Base-by-base conservation (phyloP, 192 early-diverging fungal species). In the Entophlyctis helioformis region DNA sequence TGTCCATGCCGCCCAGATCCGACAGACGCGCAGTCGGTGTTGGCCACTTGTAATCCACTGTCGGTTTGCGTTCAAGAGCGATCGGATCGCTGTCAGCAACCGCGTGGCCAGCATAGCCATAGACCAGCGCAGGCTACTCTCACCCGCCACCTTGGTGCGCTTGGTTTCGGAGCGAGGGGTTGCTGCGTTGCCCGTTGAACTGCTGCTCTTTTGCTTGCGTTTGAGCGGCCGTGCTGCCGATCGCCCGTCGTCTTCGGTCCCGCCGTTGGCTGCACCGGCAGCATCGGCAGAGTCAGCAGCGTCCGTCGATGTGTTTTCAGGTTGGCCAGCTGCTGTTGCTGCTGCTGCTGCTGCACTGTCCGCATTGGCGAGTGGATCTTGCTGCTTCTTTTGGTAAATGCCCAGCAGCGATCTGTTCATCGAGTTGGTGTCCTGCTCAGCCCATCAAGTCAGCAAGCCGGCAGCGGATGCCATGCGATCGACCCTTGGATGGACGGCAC, bases 1-100 rank as follows among this genome's bases (percentile, higher is more conserved):
- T 39, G 39, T 96, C 95, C 23, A 98, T 82, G 1, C 95, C 95
- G 56, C 87, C 95, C 28, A 98, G 56, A 63, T 94, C 86, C 15
- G 65, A 55, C 21, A 95, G 65, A 31, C 74, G 59, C 5, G 76
- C 61, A 0, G 68, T 63, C 12, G 86, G 84, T 9, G 69, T 59
- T 20, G 66, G 54, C 55, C 69, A 78, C 39, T 74, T 70, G 37
- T 44, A 29, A 20, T 24, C 35, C 3, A 22, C 40, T 54, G 46
- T 10, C n/a, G 22, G 32, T 61, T 40, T 24, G 11, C 3, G 7
- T 8, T 6, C 41, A 7, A 7, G 25, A 23, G 7, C 7, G 23
- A n/a, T 46, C 3, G 31, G 32, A 6, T 31, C 9, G 25, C 13
- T 33, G 2, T 18, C 27, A 16, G 10, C 9, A 46, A 31, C 29